These are phyloP conservation scores for Botrytis tulipae DNA, from an alignment of 2,329 filamentous ascomycete species.

Conservation along the genomic window DNA sequence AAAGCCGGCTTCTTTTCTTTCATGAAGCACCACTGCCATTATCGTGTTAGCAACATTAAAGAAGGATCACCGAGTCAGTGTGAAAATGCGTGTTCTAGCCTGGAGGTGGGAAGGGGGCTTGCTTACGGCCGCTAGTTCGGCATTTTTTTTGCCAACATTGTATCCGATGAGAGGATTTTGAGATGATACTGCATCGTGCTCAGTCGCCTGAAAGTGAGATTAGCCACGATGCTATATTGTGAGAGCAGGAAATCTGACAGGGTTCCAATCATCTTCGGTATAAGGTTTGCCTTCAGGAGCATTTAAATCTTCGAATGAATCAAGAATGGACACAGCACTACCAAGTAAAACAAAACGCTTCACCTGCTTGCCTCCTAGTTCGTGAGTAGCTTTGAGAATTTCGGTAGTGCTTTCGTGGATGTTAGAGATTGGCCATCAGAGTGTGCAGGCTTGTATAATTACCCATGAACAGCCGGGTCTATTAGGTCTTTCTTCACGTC, in stretches of 20 bases:
- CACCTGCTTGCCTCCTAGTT: constrained; percentile 44
- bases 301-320: constrained; percentile 53
- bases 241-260: constrained; percentile 44
- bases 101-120: background rate
- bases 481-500: constrained; percentile 43
- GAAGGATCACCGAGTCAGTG: background rate
- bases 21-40: constrained; percentile 53
- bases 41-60: background rate
- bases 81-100: background rate
- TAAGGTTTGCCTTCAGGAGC: constrained; percentile 52
- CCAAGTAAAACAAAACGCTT: constrained; percentile 47
- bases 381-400: constrained; percentile 67
- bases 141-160: constrained; percentile 54
- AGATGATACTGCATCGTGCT: constrained; percentile 41
- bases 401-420: constrained; percentile 52
- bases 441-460: background rate
- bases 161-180: constrained; percentile 37
- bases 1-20: constrained; percentile 52
- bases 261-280: constrained; percentile 54
- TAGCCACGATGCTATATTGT: background rate
- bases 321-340: constrained; percentile 56
- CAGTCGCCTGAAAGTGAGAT: constrained; percentile 21
- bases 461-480: constrained; percentile 51
- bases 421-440: background rate
- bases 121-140: constrained; percentile 54